Evolutionary conservation across 148 eudicot genomes (phyloP).

Genomic region (Vaccinium corymbosum): DNA sequence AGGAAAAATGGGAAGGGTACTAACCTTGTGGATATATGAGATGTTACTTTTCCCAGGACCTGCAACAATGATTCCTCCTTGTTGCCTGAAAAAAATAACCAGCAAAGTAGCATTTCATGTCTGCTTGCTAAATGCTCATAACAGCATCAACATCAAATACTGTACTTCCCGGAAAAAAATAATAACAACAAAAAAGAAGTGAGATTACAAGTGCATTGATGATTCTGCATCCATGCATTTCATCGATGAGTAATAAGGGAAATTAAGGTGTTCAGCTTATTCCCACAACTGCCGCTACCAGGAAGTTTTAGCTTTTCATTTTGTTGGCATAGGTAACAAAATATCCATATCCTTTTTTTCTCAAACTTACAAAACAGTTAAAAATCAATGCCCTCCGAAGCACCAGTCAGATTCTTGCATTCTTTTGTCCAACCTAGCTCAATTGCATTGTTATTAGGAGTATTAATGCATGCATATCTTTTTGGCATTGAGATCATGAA

Average conservation of each 20-base stretch:
- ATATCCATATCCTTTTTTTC: neutral
- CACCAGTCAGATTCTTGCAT: neutral
- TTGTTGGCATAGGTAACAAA: neutral
- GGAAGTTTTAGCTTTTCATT: neutral
- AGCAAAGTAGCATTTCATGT: neutral
- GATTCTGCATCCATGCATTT: conserved; percentile 15
- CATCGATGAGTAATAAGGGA: neutral
- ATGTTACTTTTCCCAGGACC: conserved; percentile 91
- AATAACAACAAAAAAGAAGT: no score
- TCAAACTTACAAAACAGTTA: neutral
- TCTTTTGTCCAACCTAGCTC: neutral
- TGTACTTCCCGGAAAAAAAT: neutral
- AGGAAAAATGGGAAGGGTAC: neutral
- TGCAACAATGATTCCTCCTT: conserved; percentile 94
- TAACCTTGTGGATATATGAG: conserved; percentile 86
- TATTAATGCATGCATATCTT: neutral
- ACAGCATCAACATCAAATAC: neutral
- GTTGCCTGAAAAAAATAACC: conserved; percentile 60
- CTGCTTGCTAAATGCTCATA: neutral
- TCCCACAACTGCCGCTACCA: neutral
- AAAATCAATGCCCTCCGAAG: neutral
- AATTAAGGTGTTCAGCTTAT: neutral
- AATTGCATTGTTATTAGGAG: neutral
- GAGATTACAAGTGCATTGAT: no score
- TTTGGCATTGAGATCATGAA: neutral